Conservation (phyloP, 2,329 filamentous ascomycete species). For the Ceratocystis papillata region DNA sequence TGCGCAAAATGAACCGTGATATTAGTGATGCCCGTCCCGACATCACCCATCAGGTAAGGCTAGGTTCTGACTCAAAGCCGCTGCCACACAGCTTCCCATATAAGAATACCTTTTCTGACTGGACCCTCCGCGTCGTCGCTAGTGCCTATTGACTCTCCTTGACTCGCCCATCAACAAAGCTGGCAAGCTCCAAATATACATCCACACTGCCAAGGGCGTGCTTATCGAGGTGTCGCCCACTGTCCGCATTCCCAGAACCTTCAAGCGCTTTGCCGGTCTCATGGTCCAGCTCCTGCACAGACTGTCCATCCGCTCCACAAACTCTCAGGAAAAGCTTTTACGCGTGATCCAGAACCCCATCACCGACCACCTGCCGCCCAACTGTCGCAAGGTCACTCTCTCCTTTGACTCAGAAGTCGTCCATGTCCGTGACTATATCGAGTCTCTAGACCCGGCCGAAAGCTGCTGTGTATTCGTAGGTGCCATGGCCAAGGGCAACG, state of each 20-base stretch:
- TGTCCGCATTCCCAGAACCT: slow-evolving; percentile 92
- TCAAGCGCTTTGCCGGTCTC: slow-evolving; percentile 95
- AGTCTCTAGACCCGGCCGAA: slow-evolving; percentile 65
- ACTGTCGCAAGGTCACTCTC: slow-evolving; percentile 94
- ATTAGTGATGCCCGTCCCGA: slow-evolving; percentile 96
- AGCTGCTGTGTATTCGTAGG: slow-evolving; percentile 97
- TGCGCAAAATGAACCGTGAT: slow-evolving; percentile 98
- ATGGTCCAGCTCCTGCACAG: slow-evolving; percentile 98
- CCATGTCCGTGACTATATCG: slow-evolving; percentile 79
- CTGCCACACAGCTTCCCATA: too few relatives aligned
- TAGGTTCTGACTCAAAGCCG: too few relatives aligned
- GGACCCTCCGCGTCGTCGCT: slow-evolving; percentile 21
- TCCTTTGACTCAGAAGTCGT: slow-evolving; percentile 87
- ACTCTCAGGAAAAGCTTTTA: slow-evolving; percentile 92
- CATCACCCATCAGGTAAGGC: slow-evolving; percentile 93
- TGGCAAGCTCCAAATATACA: slow-evolving; percentile 94
- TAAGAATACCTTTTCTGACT: too few relatives aligned
- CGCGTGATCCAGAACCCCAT: slow-evolving; percentile 98
- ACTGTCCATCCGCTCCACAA: slow-evolving; percentile 89
- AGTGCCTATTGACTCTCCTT: slow-evolving; percentile 94
- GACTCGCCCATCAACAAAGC: slow-evolving; percentile 99
- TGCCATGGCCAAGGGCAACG: slow-evolving; percentile 93
- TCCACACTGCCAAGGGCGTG: slow-evolving; percentile 93
- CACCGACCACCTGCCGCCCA: slow-evolving; percentile 88
- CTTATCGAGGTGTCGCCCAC: slow-evolving; percentile 97